Conservation (phyloP, 371 early-diverging fungal species). For the Mortierella sp. region DNA sequence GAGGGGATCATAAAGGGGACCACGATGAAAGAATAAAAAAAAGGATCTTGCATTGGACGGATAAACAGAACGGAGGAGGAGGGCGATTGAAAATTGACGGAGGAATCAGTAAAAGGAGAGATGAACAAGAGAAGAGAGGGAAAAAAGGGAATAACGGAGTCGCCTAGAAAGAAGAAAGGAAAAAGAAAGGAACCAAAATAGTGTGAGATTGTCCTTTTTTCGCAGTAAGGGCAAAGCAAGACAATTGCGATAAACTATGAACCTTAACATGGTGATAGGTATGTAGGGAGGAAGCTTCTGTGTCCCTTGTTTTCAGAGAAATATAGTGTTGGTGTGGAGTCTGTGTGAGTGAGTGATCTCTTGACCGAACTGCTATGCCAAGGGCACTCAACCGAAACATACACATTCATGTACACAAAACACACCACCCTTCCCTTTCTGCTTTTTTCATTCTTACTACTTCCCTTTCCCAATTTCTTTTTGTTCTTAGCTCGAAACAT, state of each 20-base stretch:
- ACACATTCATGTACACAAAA: not conserved
- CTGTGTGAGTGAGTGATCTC: not conserved
- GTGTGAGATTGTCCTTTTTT: not conserved
- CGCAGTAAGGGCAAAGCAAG: not conserved
- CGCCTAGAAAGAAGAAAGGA: not conserved
- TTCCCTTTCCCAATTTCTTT: not conserved
- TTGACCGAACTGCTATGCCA: not conserved
- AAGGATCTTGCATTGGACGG: not conserved
- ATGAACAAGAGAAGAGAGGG: not conserved
- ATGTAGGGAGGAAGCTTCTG: too few relatives aligned
- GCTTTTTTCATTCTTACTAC: not conserved
- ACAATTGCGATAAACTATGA: not conserved
- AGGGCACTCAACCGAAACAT: not conserved
- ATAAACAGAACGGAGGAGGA: not conserved
- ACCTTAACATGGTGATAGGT: not conserved
- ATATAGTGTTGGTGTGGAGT: not conserved
- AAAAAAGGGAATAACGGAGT: too few relatives aligned
- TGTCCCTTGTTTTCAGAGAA: not conserved
- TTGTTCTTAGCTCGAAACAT: not conserved
- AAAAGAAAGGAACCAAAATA: not conserved
- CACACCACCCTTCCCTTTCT: not conserved
- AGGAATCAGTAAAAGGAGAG: not conserved
- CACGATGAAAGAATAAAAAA: not conserved
- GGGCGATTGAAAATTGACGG: not conserved
- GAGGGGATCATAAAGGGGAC: not conserved